Conservation (phyloP, 208 protist species). For the Trypanosoma avium region DNA sequence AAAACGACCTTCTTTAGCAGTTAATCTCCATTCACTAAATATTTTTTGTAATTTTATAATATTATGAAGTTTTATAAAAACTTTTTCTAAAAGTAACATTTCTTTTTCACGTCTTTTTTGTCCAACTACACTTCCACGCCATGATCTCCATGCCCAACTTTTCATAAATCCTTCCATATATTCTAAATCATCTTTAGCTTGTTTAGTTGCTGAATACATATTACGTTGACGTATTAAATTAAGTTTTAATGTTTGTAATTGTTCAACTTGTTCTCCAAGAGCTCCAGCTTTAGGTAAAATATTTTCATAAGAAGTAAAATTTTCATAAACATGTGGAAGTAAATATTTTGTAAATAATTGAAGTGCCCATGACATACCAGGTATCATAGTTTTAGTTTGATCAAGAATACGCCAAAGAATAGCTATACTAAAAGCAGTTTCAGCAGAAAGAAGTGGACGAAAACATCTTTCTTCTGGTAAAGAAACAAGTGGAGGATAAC, state of each 20-base stretch:
- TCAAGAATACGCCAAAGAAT: constrained; percentile 77
- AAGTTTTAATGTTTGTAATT: constrained; percentile 56
- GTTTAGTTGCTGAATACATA: constrained; percentile 26
- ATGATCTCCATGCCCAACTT: constrained; percentile 69
- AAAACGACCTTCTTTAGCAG: constrained; percentile 31
- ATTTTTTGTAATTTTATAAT: constrained; percentile 33
- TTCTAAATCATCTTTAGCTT: constrained; percentile 49
- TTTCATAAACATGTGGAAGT: constrained; percentile 76
- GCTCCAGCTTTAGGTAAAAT: constrained; percentile 50
- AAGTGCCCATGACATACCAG: constrained; percentile 58
- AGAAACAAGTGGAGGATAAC: constrained; percentile 39
- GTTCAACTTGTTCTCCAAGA: constrained; percentile 73
- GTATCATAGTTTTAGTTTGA: constrained; percentile 46
- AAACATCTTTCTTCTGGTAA: constrained; percentile 60
- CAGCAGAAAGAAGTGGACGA: constrained; percentile 48
- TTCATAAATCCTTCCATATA: constrained; percentile 72
- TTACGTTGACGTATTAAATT: constrained; percentile 32
- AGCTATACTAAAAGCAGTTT: constrained; percentile 59
- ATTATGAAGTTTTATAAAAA: constrained; percentile 32
- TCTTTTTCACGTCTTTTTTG: constrained; percentile 15
- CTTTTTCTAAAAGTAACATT: constrained; percentile 17
- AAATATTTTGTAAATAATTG: constrained; percentile 67
- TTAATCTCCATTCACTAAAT: constrained; percentile 58
- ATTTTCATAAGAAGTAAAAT: constrained; percentile 38
- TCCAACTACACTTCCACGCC: constrained; percentile 40